Evolutionary conservation across 495 filamentous ascomycete genomes (phyloP).

Genomic region (Penicillium tannophilum): DNA sequence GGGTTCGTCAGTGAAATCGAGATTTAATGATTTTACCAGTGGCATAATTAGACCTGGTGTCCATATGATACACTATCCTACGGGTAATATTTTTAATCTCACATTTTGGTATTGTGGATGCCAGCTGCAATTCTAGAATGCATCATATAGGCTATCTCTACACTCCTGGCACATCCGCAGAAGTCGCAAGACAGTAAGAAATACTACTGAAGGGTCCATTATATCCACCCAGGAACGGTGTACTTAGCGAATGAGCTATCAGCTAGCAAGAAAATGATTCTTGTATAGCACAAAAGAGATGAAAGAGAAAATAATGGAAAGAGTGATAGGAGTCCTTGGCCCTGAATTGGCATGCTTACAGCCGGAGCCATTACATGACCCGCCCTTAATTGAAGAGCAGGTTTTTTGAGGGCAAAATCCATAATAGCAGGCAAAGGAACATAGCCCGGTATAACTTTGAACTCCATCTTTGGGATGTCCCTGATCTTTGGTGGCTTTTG

Average conservation of each 20-base stretch:
- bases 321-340: not conserved
- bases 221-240: not conserved
- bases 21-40: too few relatives aligned
- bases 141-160: too few relatives aligned
- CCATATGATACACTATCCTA: too few relatives aligned
- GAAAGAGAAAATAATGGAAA: not conserved
- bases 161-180: too few relatives aligned
- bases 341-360: not conserved
- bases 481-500: conserved; percentile 11
- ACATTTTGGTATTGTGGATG: too few relatives aligned
- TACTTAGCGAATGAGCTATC: not conserved
- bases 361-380: not conserved
- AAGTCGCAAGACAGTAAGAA: too few relatives aligned
- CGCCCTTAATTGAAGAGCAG: not conserved
- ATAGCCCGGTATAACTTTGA: conserved; percentile 14
- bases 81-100: too few relatives aligned
- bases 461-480: conserved; percentile 15
- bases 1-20: too few relatives aligned
- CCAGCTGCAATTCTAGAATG: too few relatives aligned
- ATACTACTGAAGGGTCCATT: not conserved
- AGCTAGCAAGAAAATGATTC: not conserved
- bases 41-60: too few relatives aligned
- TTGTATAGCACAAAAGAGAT: not conserved
- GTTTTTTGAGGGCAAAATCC: conserved; percentile 14
- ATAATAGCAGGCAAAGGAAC: conserved; percentile 20